A percentile compares a stretch with the other conserved stretches of the same genome.
phyloP scores from a whole-genome alignment of 2,329 filamentous ascomycete species.

The Sporothrix globosa region DNA sequence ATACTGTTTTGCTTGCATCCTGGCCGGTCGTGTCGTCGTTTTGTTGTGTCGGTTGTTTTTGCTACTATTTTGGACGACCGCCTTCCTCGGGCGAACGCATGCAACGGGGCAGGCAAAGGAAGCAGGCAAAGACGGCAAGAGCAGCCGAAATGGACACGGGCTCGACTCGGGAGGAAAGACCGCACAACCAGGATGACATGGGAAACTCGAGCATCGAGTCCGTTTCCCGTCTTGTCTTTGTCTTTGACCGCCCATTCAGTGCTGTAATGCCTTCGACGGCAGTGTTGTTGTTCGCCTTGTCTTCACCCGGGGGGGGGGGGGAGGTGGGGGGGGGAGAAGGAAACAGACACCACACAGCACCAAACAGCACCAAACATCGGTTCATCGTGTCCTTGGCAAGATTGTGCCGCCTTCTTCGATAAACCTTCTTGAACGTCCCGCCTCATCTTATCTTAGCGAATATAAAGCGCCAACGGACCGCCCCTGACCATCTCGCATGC shows the following conservation, averaged over 20 bases:
- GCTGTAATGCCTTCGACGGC: no score
- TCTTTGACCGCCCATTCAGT: no score
- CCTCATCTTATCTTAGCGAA: neutral
- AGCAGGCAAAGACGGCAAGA: constrained; percentile 13
- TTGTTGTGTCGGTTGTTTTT: no score
- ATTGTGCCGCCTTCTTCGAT: neutral
- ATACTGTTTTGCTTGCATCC: neutral
- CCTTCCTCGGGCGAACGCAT: constrained; percentile 1
- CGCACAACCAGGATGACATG: no score
- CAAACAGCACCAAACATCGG: no score
- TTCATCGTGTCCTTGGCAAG: neutral
- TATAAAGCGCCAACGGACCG: constrained; percentile 6
- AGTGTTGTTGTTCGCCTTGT: neutral
- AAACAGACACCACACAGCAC: neutral
- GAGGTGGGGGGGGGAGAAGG: neutral
- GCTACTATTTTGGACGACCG: no score
- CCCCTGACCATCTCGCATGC: neutral
- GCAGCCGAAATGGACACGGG: constrained; percentile 1
- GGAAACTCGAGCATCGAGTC: neutral
- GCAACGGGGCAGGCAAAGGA: neutral
- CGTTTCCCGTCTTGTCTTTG: neutral
- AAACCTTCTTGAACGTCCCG: neutral
- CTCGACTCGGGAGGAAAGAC: neutral
- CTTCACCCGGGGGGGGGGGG: neutral
- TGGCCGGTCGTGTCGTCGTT: neutral